These are phyloP conservation scores for Aegilops speltoides DNA, from an alignment of 176 grass and related monocot genomes.

Conservation along the genomic window DNA sequence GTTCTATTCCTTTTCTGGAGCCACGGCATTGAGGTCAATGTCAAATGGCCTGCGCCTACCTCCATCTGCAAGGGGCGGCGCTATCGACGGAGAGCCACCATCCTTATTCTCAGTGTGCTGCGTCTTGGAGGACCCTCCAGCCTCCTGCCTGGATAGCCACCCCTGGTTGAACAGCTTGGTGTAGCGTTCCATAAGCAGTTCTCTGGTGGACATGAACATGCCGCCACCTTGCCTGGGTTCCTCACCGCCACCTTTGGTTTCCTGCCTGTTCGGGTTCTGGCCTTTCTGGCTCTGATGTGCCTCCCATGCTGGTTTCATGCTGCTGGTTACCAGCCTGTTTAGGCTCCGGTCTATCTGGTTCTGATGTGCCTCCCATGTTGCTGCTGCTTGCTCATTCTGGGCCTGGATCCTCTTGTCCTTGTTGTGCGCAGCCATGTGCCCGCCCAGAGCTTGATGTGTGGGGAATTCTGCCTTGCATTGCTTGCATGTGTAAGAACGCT, in stretches of 20 bases:
- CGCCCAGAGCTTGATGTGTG: conserved; percentile 44
- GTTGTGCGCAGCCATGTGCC: conserved; percentile 39
- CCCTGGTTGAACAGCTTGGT: background rate
- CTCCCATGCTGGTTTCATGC: background rate
- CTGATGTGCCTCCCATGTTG: background rate
- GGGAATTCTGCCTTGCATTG: conserved; percentile 27
- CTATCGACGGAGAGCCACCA: background rate
- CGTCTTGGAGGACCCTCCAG: background rate
- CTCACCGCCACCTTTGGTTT: no score
- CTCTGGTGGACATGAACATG: background rate
- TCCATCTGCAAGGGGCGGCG: background rate
- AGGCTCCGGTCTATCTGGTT: background rate
- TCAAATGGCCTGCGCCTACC: background rate
- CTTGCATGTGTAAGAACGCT: conserved; percentile 41
- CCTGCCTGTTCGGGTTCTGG: background rate
- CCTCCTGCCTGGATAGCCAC: background rate
- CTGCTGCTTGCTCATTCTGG: background rate
- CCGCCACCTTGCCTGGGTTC: background rate
- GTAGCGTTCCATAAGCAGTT: background rate
- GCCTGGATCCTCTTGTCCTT: conserved; percentile 24
- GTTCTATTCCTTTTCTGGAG: conserved; percentile 32
- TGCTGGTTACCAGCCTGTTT: background rate
- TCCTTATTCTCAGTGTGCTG: background rate
- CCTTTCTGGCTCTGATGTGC: background rate
- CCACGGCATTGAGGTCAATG: conserved; percentile 35